Percentiles rank a stretch among this genome's conserved stretches.
These are phyloP conservation scores for Sanghuangporus sanghuang DNA, from an alignment of 1,284 basidiomycete genomes.

Conservation along the genomic window DNA sequence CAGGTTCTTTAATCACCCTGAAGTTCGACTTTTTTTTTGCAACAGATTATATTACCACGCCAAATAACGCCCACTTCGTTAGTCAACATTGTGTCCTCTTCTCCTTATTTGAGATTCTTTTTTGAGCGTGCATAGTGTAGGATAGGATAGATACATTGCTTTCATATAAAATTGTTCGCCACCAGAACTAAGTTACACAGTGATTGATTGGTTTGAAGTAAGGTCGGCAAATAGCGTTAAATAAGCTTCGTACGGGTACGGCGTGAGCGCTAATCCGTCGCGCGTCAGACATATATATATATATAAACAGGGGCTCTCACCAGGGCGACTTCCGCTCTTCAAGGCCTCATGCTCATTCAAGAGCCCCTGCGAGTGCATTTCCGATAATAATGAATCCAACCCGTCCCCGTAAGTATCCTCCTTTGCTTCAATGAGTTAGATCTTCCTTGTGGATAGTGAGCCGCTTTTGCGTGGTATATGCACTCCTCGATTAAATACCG, in stretches of 20 bases:
- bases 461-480: not conserved
- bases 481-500: not conserved
- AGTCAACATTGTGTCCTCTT: not conserved
- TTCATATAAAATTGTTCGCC: not conserved
- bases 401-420: slow-evolving; percentile 9
- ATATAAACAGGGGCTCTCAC: not conserved
- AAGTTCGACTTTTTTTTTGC: not conserved
- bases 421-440: not conserved
- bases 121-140: slow-evolving; percentile 15
- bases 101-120: not conserved
- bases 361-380: not conserved
- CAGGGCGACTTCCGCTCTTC: not conserved
- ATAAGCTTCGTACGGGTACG: too few relatives aligned
- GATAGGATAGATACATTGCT: slow-evolving; percentile 10
- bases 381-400: slow-evolving; percentile 7
- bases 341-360: not conserved
- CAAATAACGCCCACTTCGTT: not conserved
- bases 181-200: too few relatives aligned
- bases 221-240: not conserved
- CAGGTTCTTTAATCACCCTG: not conserved
- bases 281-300: too few relatives aligned
- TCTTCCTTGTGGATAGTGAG: not conserved
- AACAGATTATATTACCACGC: not conserved
- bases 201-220: not conserved
- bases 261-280: too few relatives aligned